Evolutionary conservation across 768 basidiomycete species (phyloP), one percentile per base, ranked within the genome.

Genomic region (Trametes gibbosa): DNA sequence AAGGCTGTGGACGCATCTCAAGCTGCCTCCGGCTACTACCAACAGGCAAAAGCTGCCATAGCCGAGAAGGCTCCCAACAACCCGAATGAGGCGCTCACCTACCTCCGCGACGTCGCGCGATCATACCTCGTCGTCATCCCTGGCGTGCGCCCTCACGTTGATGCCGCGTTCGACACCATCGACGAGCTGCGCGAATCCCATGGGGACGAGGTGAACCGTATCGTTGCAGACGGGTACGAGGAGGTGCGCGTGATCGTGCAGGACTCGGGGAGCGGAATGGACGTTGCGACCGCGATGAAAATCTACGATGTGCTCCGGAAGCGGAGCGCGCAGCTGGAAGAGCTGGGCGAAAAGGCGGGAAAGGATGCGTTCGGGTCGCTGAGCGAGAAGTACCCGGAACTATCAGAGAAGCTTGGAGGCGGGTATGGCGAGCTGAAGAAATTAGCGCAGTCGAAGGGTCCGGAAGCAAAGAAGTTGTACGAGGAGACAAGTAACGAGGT

Each of bases 141-240:
- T 1, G 75, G 75, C 2, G 72, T 77, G 0, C 70, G 69, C 2
- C 48, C 69, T 5, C 56, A 76, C 41, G 70, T 81, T 54, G 79
- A 81, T 68, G 65, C 59, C 45, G 74, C 70, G 0, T 81, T 82
- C 62, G 77, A 80, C 63, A 65, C 67, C n/a, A 61, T 79, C 40
- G 76, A 76, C 46, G 66, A 73, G 51, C 64, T 76, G 13, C 70
- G 73, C 32, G 72, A 75, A 29, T 66, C 70, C 17, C 77, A 81
- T 47, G 62, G 71, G 4, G 73, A 76, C 24, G 78, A 81, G 57
- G 74, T 76, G 8, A 72, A 71, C 56, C 65, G 46, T 13, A 75
- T 80, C 58, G 68, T 77, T 16, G 52, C 61, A 7, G 66, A 68
- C 48, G 74, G 76, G 12, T 76, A 74, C 50, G 63, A 70, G 16